phyloP scores from a whole-genome alignment of 2,329 filamentous ascomycete genomes.

The Monosporascus sp. region DNA sequence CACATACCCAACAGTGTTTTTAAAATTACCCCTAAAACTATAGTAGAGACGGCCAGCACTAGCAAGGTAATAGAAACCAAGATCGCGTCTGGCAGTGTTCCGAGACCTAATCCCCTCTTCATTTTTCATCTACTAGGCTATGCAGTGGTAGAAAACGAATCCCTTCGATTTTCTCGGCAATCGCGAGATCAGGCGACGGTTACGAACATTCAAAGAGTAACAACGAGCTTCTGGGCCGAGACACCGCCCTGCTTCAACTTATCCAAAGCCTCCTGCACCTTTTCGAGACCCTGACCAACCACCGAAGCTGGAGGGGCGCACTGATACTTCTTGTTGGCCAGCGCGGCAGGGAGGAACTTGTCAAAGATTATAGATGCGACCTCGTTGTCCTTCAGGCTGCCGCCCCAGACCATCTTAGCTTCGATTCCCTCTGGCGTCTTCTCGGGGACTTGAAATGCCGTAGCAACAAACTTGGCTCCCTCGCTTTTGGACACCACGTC shows the following conservation, averaged over 20 bases:
- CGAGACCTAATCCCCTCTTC: too few relatives aligned
- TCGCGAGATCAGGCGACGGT: too few relatives aligned
- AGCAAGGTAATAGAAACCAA: too few relatives aligned
- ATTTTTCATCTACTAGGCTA: too few relatives aligned
- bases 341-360: slow-evolving; percentile 20
- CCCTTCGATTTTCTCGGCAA: too few relatives aligned
- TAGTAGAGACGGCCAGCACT: too few relatives aligned
- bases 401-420: slow-evolving; percentile 16
- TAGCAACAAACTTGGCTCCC: slow-evolving; percentile 15
- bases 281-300: slow-evolving; percentile 23
- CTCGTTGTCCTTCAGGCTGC: slow-evolving; percentile 15
- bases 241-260: slow-evolving; percentile 17
- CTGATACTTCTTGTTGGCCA: slow-evolving; percentile 18
- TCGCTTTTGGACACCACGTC: slow-evolving; percentile 13
- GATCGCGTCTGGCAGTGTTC: too few relatives aligned
- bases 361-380: slow-evolving; percentile 17
- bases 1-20: too few relatives aligned
- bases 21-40: too few relatives aligned
- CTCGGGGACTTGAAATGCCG: slow-evolving; percentile 5
- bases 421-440: slow-evolving; percentile 5
- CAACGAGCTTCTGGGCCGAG: slow-evolving; percentile 33
- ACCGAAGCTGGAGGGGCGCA: slow-evolving; percentile 21
- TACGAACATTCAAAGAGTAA: slow-evolving; percentile 11
- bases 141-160: too few relatives aligned
- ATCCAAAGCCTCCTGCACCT: slow-evolving; percentile 24